Percentiles rank a stretch among this genome's conserved stretches.
phyloP scores from a whole-genome alignment of 345 rosid genomes.

The Eutrema heterophyllum region DNA sequence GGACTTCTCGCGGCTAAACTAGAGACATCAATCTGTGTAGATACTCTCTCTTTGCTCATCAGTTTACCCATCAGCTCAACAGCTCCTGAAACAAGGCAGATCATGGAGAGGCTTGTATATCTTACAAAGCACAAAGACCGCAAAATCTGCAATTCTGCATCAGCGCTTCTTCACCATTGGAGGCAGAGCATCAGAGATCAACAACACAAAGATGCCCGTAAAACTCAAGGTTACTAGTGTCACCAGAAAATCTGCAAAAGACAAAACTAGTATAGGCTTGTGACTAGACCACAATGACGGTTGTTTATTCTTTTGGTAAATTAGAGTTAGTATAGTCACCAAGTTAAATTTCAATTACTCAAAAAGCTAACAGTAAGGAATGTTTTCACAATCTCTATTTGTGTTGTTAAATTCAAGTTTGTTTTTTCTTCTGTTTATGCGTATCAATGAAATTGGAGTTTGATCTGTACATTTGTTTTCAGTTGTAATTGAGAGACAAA shows the following conservation, averaged over 20 bases:
- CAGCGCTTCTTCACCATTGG: background rate
- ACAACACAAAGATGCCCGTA: background rate
- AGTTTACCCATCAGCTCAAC: background rate
- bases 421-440: background rate
- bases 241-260: conserved; percentile 59
- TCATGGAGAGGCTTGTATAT: background rate
- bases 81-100: background rate
- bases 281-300: no score
- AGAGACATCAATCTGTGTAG: background rate
- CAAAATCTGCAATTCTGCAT: background rate
- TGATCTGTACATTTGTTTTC: background rate
- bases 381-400: background rate
- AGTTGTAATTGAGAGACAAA: background rate
- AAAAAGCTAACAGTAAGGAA: no score
- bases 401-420: background rate
- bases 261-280: no score
- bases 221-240: conserved; percentile 49
- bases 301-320: no score
- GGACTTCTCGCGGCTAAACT: background rate
- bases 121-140: conserved; percentile 7
- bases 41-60: background rate
- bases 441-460: background rate
- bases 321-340: no score
- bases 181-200: conserved; percentile 1
- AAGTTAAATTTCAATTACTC: background rate